Evolutionary conservation across 1,139 yeast genomes (phyloP).

Genomic region (Suhomyces bribrorum): DNA sequence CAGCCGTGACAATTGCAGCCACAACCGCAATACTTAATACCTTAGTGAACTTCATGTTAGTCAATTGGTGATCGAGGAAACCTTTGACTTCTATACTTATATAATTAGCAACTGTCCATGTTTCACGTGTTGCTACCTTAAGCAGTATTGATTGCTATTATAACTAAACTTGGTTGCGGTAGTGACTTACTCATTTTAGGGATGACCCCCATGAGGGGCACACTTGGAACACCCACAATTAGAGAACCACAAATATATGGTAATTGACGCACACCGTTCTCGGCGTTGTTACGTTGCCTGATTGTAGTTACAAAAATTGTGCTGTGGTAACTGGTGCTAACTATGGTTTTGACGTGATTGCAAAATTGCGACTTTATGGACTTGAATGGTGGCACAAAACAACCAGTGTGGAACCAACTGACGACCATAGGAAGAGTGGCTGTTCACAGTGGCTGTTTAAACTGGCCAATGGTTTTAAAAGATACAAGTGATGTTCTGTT

Average conservation of each 20-base stretch:
- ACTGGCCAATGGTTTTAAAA: no score
- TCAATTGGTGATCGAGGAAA: not conserved
- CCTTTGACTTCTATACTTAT: conserved; percentile 1
- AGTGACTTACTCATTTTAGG: not conserved
- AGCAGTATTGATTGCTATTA: conserved; percentile 5
- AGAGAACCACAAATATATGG: no score
- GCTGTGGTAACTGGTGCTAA: no score
- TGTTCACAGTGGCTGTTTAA: no score
- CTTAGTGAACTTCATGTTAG: conserved; percentile 6
- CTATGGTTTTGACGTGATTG: no score
- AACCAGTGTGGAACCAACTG: no score
- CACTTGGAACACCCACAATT: not conserved
- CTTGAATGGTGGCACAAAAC: no score
- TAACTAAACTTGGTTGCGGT: conserved; percentile 4
- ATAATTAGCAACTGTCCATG: conserved; percentile 5
- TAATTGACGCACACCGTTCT: no score
- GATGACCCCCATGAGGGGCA: not conserved
- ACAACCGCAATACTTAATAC: conserved; percentile 4
- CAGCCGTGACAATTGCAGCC: conserved; percentile 14
- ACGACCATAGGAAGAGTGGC: no score
- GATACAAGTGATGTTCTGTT: no score
- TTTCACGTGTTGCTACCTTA: conserved; percentile 5
- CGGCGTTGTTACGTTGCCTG: no score
- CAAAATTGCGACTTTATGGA: not conserved
- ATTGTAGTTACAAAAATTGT: no score